phyloP scores from a whole-genome alignment of 331 rosid genomes.

The Cydonia oblonga region DNA sequence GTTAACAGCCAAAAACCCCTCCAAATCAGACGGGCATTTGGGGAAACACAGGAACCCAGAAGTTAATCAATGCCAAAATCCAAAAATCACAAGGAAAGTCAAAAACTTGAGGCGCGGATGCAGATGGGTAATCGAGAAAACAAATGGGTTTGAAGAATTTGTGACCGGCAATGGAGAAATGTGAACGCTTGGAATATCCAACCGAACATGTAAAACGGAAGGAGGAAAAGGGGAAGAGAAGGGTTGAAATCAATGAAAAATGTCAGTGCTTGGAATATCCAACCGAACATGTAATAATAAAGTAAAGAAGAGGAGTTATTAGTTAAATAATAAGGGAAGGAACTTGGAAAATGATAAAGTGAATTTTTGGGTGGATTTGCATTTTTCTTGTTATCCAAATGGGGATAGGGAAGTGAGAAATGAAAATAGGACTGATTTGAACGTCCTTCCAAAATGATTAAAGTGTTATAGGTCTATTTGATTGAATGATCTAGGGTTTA shows the following conservation, averaged over 20 bases:
- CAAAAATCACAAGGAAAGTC: background rate
- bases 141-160: background rate
- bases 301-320: background rate
- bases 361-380: background rate
- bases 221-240: background rate
- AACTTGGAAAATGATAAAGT: background rate
- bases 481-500: no score
- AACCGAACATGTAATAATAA: conserved; percentile 5
- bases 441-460: no score
- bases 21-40: conserved; percentile 8
- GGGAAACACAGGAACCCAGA: background rate
- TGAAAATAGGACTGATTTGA: background rate
- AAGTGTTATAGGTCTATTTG: no score
- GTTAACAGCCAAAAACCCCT: conserved; percentile 3
- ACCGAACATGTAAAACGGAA: background rate
- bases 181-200: no score
- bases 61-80: conserved; percentile 3
- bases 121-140: conserved; percentile 10
- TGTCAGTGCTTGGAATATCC: conserved; percentile 11
- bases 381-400: conserved; percentile 11
- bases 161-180: background rate
- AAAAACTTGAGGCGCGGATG: background rate
- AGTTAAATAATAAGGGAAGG: background rate
- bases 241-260: conserved; percentile 16
- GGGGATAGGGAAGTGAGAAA: background rate